phyloP scores from a whole-genome alignment of 106 monocot genomes.

The Hemerocallis citrina region DNA sequence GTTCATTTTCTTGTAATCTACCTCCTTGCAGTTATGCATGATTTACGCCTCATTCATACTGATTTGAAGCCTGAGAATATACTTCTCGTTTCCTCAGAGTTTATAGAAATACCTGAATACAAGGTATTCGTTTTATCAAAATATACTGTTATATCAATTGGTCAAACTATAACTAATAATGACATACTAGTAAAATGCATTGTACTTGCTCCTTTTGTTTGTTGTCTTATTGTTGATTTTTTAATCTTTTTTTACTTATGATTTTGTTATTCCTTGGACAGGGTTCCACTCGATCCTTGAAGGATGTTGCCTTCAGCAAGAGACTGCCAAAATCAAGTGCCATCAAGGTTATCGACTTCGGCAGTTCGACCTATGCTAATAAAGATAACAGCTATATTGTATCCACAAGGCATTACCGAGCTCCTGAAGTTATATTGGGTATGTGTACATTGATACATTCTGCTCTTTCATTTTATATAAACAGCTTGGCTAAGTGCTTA shows the following conservation, averaged over 20 bases:
- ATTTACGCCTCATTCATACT: constrained; percentile 78
- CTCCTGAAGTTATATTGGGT: constrained; percentile 41
- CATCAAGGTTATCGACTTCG: constrained; percentile 79
- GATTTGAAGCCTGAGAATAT: constrained; percentile 94
- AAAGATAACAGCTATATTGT: constrained; percentile 14
- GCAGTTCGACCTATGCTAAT: constrained; percentile 47
- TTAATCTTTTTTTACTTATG: too few species aligned
- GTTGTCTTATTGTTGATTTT: too few species aligned
- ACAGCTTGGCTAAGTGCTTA: background rate
- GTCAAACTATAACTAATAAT: too few species aligned
- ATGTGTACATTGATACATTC: background rate
- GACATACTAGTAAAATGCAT: too few species aligned
- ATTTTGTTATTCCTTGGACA: too few species aligned
- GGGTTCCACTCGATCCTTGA: too few species aligned
- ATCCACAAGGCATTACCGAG: constrained; percentile 6
- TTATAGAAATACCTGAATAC: constrained; percentile 55
- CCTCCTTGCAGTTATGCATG: constrained; percentile 72
- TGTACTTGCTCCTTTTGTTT: too few species aligned
- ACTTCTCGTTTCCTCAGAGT: constrained; percentile 76
- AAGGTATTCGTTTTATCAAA: too few species aligned
- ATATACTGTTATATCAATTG: too few species aligned
- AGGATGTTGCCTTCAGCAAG: constrained; percentile 19
- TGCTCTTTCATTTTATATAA: background rate
- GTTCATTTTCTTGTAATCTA: background rate
- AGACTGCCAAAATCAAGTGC: constrained; percentile 61